These are phyloP conservation scores for Pterulicium gracile DNA, from an alignment of 1,284 basidiomycete genomes.

Conservation along the genomic window DNA sequence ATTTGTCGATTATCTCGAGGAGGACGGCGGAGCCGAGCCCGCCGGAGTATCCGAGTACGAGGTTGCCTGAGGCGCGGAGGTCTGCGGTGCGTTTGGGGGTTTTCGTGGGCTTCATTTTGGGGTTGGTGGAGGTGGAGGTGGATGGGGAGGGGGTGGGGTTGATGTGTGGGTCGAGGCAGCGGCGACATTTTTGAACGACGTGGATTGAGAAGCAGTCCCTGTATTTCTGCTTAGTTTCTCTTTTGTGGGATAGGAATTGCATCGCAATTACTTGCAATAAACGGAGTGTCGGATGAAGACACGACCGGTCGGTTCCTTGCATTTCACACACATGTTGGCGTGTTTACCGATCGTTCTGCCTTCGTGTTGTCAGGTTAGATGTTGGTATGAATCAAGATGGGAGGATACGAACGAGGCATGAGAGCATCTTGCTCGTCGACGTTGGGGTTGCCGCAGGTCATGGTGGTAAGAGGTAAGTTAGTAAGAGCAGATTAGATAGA, in stretches of 20 bases:
- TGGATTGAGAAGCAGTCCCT: slow-evolving; percentile 63
- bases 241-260: neutral
- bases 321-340: slow-evolving; percentile 55
- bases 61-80: slow-evolving; percentile 54
- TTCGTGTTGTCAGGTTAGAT: slow-evolving; percentile 16
- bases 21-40: slow-evolving; percentile 64
- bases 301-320: slow-evolving; percentile 52
- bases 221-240: neutral
- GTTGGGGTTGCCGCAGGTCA: slow-evolving; percentile 51
- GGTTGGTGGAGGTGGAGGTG: neutral
- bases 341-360: slow-evolving; percentile 56
- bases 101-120: slow-evolving; percentile 29
- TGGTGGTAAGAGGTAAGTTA: neutral
- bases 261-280: slow-evolving; percentile 60
- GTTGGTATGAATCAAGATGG: neutral
- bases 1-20: slow-evolving; percentile 53
- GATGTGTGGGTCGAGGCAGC: slow-evolving; percentile 51
- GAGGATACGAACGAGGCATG: slow-evolving; percentile 44
- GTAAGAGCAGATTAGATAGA: neutral
- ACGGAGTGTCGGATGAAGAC: slow-evolving; percentile 68
- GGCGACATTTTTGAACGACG: slow-evolving; percentile 52
- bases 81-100: slow-evolving; percentile 36
- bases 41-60: slow-evolving; percentile 62
- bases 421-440: slow-evolving; percentile 42
- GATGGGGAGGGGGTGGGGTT: slow-evolving; percentile 28